Evolutionary conservation across 768 basidiomycete genomes (phyloP).

Genomic region (Termitomyces sp.): DNA sequence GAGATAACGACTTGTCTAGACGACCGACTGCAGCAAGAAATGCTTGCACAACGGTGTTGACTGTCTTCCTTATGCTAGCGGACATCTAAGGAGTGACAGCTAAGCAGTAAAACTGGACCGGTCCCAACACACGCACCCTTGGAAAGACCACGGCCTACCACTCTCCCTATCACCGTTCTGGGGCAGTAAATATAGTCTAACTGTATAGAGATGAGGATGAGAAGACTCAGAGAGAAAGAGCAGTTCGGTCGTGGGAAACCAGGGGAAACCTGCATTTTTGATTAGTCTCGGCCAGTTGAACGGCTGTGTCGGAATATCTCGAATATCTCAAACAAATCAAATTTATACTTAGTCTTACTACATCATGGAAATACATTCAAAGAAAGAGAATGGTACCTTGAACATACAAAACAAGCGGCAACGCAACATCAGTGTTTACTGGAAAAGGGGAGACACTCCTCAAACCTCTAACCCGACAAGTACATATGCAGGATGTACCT

Average conservation of each 20-base stretch:
- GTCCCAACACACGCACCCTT: background rate
- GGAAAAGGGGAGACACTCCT: slow-evolving; percentile 1
- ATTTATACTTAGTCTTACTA: no score
- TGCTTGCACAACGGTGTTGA: slow-evolving; percentile 34
- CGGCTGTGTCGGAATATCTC: background rate
- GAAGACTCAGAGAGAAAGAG: background rate
- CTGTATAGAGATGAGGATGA: background rate
- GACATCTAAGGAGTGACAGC: slow-evolving; percentile 8
- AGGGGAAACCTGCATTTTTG: slow-evolving; percentile 2
- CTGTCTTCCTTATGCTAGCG: slow-evolving; percentile 15
- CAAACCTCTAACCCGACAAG: slow-evolving; percentile 85
- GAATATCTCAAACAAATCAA: background rate
- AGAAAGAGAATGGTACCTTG: background rate
- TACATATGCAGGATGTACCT: slow-evolving; percentile 72
- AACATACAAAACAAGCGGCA: background rate
- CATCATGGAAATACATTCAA: background rate
- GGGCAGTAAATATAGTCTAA: background rate
- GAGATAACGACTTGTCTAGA: slow-evolving; percentile 76
- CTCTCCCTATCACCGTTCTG: background rate
- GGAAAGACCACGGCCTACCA: background rate
- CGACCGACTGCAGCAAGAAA: slow-evolving; percentile 59
- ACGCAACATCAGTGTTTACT: background rate
- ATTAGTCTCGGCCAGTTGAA: background rate
- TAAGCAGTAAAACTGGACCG: background rate
- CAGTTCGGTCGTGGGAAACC: slow-evolving; percentile 1